Evolutionary conservation across 2,329 filamentous ascomycete species (phyloP).

Genomic region (Xylariaceae sp.): DNA sequence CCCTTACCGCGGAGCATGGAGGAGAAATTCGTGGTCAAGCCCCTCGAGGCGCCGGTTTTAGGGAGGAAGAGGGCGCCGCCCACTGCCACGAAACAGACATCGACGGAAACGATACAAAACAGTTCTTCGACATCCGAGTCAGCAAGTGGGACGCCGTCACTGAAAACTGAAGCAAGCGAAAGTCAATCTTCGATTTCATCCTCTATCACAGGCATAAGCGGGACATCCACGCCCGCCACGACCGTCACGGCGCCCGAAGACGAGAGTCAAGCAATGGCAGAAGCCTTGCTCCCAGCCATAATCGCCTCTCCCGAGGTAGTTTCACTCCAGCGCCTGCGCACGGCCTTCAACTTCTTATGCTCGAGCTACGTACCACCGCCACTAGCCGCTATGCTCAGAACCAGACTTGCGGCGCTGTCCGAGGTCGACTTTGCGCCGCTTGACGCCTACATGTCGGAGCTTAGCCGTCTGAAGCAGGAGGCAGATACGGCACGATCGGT

Average conservation of each 20-base stretch:
- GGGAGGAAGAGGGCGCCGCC: slow-evolving; percentile 58
- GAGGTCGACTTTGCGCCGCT: slow-evolving; percentile 65
- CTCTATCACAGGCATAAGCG: slow-evolving; percentile 35
- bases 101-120: slow-evolving; percentile 15
- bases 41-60: slow-evolving; percentile 71
- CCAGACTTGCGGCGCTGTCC: slow-evolving; percentile 35
- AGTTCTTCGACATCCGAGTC: slow-evolving; percentile 20
- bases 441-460: slow-evolving; percentile 61
- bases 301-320: slow-evolving; percentile 47
- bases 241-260: slow-evolving; percentile 33
- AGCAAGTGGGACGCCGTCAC: slow-evolving; percentile 25
- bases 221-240: slow-evolving; percentile 44
- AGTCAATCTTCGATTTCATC: slow-evolving; percentile 42
- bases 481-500: slow-evolving; percentile 64
- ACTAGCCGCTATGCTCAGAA: slow-evolving; percentile 42
- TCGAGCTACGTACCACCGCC: slow-evolving; percentile 54
- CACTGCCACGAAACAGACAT: slow-evolving; percentile 9
- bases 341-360: slow-evolving; percentile 62
- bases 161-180: slow-evolving; percentile 35
- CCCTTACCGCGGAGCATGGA: slow-evolving; percentile 78
- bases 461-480: slow-evolving; percentile 66
- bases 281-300: slow-evolving; percentile 38
- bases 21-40: slow-evolving; percentile 73
- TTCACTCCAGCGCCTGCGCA: slow-evolving; percentile 59
- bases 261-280: slow-evolving; percentile 13